Conservation (phyloP, 2,329 filamentous ascomycete species). For the Raffaelea deltoideospora region DNA sequence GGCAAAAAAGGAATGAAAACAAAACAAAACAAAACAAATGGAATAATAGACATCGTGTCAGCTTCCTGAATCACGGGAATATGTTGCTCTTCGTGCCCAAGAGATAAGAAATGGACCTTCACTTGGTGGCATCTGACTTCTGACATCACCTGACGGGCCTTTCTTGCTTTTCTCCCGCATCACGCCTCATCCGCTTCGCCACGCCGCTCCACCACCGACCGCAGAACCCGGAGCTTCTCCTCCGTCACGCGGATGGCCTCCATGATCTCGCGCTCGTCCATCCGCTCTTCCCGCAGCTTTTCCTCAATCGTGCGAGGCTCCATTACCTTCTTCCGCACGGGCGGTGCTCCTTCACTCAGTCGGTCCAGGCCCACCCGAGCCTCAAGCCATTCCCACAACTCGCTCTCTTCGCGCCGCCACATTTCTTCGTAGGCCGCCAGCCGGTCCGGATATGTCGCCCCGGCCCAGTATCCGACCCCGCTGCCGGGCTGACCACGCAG, state of each 20-base stretch:
- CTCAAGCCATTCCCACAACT: conserved; percentile 88
- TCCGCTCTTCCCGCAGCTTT: conserved; percentile 39
- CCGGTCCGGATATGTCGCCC: conserved; percentile 51
- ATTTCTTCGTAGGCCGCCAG: conserved; percentile 82
- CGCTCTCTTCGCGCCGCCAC: conserved; percentile 75
- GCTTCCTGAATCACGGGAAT: neutral
- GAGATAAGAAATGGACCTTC: too few relatives aligned
- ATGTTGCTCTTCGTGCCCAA: too few relatives aligned
- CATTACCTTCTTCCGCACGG: conserved; percentile 29
- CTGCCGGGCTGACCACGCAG: conserved; percentile 14
- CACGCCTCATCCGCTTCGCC: neutral
- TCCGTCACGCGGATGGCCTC: conserved; percentile 78
- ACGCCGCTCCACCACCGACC: conserved; percentile 44
- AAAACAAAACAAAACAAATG: neutral
- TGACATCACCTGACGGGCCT: too few relatives aligned
- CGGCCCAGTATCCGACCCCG: conserved; percentile 20
- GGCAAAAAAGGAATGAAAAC: neutral
- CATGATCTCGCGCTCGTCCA: conserved; percentile 59
- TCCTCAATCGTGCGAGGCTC: conserved; percentile 45
- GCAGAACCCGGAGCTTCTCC: conserved; percentile 64
- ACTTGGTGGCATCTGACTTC: too few relatives aligned
- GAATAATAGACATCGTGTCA: neutral
- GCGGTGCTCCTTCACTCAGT: conserved; percentile 16
- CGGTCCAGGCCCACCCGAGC: conserved; percentile 64
- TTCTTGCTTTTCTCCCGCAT: neutral